Percentiles rank a stretch among this genome's conserved stretches.
Conservation (phyloP, 108 stramenopile genomes). For the Stephanodiscus minutulus region DNA sequence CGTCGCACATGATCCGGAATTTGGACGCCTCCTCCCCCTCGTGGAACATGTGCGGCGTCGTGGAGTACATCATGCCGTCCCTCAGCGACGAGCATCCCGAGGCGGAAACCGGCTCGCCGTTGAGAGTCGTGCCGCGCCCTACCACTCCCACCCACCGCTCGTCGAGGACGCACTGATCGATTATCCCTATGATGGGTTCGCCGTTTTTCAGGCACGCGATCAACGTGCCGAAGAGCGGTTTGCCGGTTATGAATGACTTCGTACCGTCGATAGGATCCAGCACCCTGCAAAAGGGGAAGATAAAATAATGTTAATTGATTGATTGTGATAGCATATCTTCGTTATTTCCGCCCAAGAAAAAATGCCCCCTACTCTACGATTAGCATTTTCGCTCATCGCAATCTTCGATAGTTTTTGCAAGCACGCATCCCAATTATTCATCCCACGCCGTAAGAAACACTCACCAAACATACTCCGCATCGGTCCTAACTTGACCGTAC, state of each 20-base stretch:
- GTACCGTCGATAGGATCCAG: constrained; percentile 68
- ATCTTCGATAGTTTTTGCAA: no score
- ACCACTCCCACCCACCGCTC: constrained; percentile 61
- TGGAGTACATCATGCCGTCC: constrained; percentile 51
- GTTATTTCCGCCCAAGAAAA: background rate
- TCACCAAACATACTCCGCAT: constrained; percentile 56
- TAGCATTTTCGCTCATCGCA: background rate
- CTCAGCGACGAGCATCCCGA: constrained; percentile 24
- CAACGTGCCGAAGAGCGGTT: constrained; percentile 61
- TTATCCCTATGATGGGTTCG: constrained; percentile 54
- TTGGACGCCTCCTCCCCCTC: constrained; percentile 44
- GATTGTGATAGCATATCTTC: background rate
- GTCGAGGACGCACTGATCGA: constrained; percentile 58
- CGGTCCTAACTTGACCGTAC: constrained; percentile 43
- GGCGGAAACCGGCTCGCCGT: constrained; percentile 48
- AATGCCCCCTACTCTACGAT: background rate
- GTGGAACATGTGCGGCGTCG: constrained; percentile 65
- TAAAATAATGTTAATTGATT: background rate
- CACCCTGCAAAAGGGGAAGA: constrained; percentile 19
- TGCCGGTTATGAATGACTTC: constrained; percentile 61
- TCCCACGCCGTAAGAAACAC: background rate
- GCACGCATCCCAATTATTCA: background rate
- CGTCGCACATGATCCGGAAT: constrained; percentile 36
- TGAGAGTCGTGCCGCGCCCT: constrained; percentile 45
- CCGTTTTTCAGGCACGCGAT: constrained; percentile 52